These are phyloP conservation scores for Vicia faba DNA, from an alignment of 306 rosid genomes.

Conservation along the genomic window DNA sequence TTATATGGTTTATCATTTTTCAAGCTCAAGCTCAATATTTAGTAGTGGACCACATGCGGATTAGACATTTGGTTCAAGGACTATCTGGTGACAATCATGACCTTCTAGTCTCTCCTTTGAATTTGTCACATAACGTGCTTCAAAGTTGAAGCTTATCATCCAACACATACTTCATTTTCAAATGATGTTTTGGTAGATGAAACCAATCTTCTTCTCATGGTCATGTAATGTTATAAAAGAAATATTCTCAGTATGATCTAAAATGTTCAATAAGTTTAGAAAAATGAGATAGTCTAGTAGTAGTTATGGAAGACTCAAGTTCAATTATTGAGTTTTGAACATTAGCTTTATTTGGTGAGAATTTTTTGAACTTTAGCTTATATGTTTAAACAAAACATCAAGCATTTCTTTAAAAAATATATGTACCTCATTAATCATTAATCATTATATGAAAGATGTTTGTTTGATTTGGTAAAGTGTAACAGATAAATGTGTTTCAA, in stretches of 20 bases:
- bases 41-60: constrained; percentile 1
- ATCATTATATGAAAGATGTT: no score
- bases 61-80: neutral
- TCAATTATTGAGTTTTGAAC: neutral
- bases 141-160: neutral
- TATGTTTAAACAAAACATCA: neutral
- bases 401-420: neutral
- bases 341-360: constrained; percentile 5
- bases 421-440: neutral
- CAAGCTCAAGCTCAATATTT: neutral
- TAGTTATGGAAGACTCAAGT: neutral
- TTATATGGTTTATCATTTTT: neutral
- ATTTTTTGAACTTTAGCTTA: neutral
- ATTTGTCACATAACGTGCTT: constrained; percentile 14
- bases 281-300: neutral
- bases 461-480: neutral
- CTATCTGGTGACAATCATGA: neutral
- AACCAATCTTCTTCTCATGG: neutral
- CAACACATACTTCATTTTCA: constrained; percentile 9
- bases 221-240: neutral
- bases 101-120: neutral
- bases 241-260: neutral
- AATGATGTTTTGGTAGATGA: constrained; percentile 7
- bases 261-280: neutral
- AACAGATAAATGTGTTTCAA: neutral